Evolutionary conservation across 2,329 filamentous ascomycete species (phyloP), one percentile per base, ranked within the genome.

Genomic region (Claviceps citrina): DNA sequence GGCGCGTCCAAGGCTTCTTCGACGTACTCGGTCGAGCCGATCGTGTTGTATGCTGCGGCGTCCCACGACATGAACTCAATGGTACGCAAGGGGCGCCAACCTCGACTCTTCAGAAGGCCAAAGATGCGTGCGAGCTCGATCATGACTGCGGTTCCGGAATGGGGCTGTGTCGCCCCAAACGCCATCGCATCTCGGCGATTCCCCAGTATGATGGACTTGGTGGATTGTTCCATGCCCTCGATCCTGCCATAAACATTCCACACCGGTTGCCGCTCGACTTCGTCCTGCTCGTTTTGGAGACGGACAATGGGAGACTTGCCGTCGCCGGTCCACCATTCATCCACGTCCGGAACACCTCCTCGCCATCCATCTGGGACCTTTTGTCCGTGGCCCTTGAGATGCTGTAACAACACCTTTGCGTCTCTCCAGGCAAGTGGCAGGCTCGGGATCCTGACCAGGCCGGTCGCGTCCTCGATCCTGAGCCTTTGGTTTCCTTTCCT

Each of bases 1-100:
- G 40, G 31, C 16, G 35, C 27, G 0, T 87, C 77, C 22, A 85
- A 67, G 49, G 89, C 79, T 35, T 82, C 80, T 62, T 98, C 91
- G 34, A 98, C 91, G 52, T 82, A 89, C 58, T 98, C 91, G 2
- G 91, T 96, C 9, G 85, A 93, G 7, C 91, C 91, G 43, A 94
- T 83, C 34, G 91, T 65, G 59, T 95, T 95, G 64, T 94, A 96
- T 59, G 89, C 85, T 49, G 81, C 81, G 4, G 76, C 91, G 57
- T 98, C 91, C 91, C 91, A 98, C 26, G 84, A 94, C 54, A 87
- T 86, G 58, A 98, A 96, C 57, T 93, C 83, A 47, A 98, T 93
- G 3, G 85, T 93, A n/a, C 91, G 80, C 13, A 93, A 67, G 1
- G 91, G 91, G 20, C 83, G 73, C 91, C 91, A 98, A 39, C 87